These are phyloP conservation scores for Heliamphora exappendiculata DNA, from an alignment of 148 eudicot species.

Conservation along the genomic window DNA sequence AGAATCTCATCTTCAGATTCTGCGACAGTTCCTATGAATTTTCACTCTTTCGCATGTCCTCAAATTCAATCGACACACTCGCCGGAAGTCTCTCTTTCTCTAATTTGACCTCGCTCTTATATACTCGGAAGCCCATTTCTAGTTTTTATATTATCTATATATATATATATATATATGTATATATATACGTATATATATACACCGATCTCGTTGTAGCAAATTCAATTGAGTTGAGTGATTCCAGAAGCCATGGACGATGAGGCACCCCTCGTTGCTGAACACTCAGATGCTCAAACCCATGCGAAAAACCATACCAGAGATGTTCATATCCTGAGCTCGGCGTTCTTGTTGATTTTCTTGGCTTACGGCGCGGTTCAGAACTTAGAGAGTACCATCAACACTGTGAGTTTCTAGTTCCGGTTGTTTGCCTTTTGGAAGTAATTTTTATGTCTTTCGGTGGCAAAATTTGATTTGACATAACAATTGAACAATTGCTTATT, in stretches of 20 bases:
- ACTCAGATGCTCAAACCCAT: slow-evolving; percentile 17
- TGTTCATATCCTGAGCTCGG: slow-evolving; percentile 67
- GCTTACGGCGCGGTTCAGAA: slow-evolving; percentile 96
- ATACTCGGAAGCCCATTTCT: neutral
- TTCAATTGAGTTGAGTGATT: neutral
- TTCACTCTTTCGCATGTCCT: slow-evolving; percentile 5
- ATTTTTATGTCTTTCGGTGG: neutral
- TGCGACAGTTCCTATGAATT: slow-evolving; percentile 7
- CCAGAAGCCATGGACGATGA: slow-evolving; percentile 40
- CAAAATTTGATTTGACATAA: neutral
- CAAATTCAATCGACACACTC: slow-evolving; percentile 1
- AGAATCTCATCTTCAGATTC: slow-evolving; percentile 15
- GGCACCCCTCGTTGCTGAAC: slow-evolving; percentile 36
- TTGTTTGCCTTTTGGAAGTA: neutral
- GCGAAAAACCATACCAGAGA: slow-evolving; percentile 42
- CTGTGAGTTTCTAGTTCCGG: slow-evolving; percentile 35
- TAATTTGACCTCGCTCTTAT: neutral
- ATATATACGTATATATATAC: neutral
- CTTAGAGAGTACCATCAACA: slow-evolving; percentile 72
- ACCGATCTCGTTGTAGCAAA: neutral
- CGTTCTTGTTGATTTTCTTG: slow-evolving; percentile 74
- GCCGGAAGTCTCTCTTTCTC: slow-evolving; percentile 13
- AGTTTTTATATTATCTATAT: no score
- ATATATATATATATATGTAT: neutral
- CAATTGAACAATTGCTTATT: neutral